These are phyloP conservation scores for Amoebophrya sp. DNA, from an alignment of 169 alveolate genomes.

Conservation along the genomic window DNA sequence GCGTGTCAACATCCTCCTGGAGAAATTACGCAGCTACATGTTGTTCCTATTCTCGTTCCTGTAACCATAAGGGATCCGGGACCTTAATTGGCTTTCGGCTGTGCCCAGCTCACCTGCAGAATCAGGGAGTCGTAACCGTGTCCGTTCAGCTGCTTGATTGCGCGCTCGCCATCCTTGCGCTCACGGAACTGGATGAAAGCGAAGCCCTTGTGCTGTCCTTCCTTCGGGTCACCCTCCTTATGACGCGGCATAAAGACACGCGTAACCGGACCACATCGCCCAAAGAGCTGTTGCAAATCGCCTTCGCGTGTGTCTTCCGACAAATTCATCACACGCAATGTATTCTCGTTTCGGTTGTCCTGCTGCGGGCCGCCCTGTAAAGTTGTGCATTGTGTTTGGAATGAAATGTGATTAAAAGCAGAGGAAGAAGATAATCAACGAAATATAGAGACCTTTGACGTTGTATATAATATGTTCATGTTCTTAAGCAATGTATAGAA, in stretches of 20 bases:
- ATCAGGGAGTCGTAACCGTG: conserved; percentile 50
- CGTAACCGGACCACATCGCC: conserved; percentile 41
- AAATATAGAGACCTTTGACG: no score
- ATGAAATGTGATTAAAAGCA: no score
- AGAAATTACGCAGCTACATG: no score
- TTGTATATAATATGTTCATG: no score
- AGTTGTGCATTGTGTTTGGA: no score
- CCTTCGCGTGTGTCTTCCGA: conserved; percentile 50
- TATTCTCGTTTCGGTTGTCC: conserved; percentile 37
- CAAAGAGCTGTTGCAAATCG: conserved; percentile 47
- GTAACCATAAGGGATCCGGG: no score
- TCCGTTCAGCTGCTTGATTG: conserved; percentile 46
- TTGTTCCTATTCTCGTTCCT: no score
- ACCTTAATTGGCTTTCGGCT: conserved; percentile 34
- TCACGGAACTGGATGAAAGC: conserved; percentile 44
- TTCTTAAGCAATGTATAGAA: no score
- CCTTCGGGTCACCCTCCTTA: conserved; percentile 36
- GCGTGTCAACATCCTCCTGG: no score
- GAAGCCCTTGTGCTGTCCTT: conserved; percentile 40
- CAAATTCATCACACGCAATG: conserved; percentile 45
- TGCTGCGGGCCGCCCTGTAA: conserved; percentile 38
- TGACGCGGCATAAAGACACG: conserved; percentile 48
- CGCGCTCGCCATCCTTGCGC: conserved; percentile 46
- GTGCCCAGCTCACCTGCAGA: conserved; percentile 51
- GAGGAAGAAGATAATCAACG: no score